These are phyloP conservation scores for Colletotrichum echinochloae DNA, from an alignment of 2,329 filamentous ascomycete genomes.

Conservation along the genomic window DNA sequence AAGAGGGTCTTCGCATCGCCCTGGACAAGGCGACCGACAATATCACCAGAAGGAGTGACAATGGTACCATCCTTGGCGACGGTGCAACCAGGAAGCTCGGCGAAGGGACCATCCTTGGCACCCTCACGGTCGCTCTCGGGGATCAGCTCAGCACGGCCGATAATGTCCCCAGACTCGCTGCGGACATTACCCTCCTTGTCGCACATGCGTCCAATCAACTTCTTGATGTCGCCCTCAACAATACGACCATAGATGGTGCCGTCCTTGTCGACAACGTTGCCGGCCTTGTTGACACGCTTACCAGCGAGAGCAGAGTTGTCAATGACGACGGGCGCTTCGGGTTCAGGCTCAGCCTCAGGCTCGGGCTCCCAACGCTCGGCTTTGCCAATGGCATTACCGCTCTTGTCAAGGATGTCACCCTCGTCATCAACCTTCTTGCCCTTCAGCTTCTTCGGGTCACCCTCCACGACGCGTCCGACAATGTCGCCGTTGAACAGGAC, in stretches of 20 bases:
- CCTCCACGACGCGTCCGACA: slow-evolving; percentile 72
- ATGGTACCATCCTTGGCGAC: slow-evolving; percentile 78
- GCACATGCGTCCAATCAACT: slow-evolving; percentile 75
- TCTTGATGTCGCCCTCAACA: slow-evolving; percentile 73
- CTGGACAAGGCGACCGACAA: slow-evolving; percentile 77
- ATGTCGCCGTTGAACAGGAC: slow-evolving; percentile 64
- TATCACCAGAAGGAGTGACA: slow-evolving; percentile 73
- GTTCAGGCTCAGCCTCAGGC: slow-evolving; percentile 57
- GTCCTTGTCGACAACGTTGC: slow-evolving; percentile 67
- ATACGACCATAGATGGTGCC: slow-evolving; percentile 73
- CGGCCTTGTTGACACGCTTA: slow-evolving; percentile 78
- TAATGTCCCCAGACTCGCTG: slow-evolving; percentile 78
- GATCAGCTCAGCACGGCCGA: slow-evolving; percentile 76
- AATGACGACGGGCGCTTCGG: slow-evolving; percentile 58
- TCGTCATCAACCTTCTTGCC: slow-evolving; percentile 76
- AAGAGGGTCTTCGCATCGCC: slow-evolving; percentile 80
- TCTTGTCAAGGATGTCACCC: slow-evolving; percentile 75
- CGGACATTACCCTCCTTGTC: slow-evolving; percentile 79
- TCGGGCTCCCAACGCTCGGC: slow-evolving; percentile 76
- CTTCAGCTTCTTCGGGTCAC: slow-evolving; percentile 72
- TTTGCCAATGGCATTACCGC: slow-evolving; percentile 75
- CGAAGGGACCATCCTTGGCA: slow-evolving; percentile 75
- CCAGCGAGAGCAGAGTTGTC: slow-evolving; percentile 74
- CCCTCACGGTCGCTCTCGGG: slow-evolving; percentile 74
- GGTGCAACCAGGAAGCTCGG: slow-evolving; percentile 72